Percentiles rank a stretch among this genome's conserved stretches.
phyloP scores from a whole-genome alignment of 352 stramenopile species.

The Phytophthora aleatoria region DNA sequence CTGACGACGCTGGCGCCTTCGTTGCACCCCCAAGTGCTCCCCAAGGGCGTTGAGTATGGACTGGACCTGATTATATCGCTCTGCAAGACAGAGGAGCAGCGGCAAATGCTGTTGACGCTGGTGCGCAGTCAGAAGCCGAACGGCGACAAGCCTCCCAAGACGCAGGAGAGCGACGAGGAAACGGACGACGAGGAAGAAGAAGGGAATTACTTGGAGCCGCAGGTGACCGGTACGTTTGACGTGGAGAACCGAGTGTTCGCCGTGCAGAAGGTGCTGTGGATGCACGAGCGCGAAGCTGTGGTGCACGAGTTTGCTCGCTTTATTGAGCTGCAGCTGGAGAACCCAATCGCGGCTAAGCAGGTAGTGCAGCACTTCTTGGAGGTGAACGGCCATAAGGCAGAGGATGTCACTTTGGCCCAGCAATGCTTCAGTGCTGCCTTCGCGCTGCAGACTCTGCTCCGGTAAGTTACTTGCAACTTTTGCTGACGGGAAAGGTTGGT shows the following conservation, averaged over 20 bases:
- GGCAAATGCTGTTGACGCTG: conserved; percentile 49
- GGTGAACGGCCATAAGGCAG: conserved; percentile 53
- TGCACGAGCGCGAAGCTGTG: conserved; percentile 60
- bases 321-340: conserved; percentile 73
- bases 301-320: conserved; percentile 80
- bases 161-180: conserved; percentile 49
- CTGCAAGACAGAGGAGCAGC: conserved; percentile 70
- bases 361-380: conserved; percentile 64
- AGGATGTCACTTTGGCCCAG: conserved; percentile 49
- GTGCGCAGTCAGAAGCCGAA: conserved; percentile 48
- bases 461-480: conserved; percentile 30
- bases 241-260: conserved; percentile 59
- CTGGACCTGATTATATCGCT: conserved; percentile 65
- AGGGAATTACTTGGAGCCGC: conserved; percentile 37
- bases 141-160: conserved; percentile 14
- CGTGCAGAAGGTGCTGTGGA: conserved; percentile 69
- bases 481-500: neutral
- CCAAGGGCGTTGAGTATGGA: conserved; percentile 60
- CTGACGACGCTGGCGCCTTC: conserved; percentile 58
- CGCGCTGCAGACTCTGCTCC: conserved; percentile 73
- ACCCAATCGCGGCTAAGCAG: conserved; percentile 39
- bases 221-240: conserved; percentile 67
- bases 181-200: conserved; percentile 42
- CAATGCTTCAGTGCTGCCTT: conserved; percentile 84
- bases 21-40: conserved; percentile 70